Base-by-base conservation (phyloP, 2,329 filamentous ascomycete genomes). In the Cytospora leucostoma region DNA sequence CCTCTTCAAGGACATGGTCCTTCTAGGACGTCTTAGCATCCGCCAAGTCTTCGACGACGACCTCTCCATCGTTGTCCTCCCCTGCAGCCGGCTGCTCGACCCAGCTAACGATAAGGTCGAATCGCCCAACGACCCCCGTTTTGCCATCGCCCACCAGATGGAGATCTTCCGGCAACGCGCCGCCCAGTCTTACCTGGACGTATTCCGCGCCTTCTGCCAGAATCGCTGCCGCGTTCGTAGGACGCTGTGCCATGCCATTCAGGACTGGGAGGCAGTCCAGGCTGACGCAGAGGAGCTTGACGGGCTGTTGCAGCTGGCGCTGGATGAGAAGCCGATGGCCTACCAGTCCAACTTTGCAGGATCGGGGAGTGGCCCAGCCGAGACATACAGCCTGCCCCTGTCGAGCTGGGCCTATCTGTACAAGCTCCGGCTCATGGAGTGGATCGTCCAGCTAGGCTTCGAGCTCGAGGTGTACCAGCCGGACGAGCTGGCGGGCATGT, bases 371-470 rank as follows among this genome's bases (percentile, higher is more conserved):
- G 44, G 44, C 8, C 44, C 44, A 19, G 44, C 44, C 51, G 78
- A 82, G 49, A 82, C 85, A 0, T 88, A 85, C 71, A 82, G 88
- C 0, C 89, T 91, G 59, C 88, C 92, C 0, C 81, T 98, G 0
- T 92, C 91, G 1, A 93, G 90, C 4, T 99, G 95, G 95, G 86
- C 88, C 0, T 96, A 94, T 70, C 84, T 93, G 65, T 91, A 96
- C 76, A 98, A 97, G 75, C 82, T 97, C n/a, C 86, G 85, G 35
- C 86, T 94, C 71, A 92, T 97, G 83, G 89, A 94, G 72, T 90
- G 88, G 80, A 89, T 96, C 53, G 83, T 97, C 17, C 91, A 97
- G 72, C 86, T 97, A 37, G 95, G 96, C 13, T 98, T 99, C 74
- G 95, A 99, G 75, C 87, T 97, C 13, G 89, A 94, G 51, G 85